phyloP scores from a whole-genome alignment of 768 basidiomycete genomes.

The Gelatoporia subvermispora region DNA sequence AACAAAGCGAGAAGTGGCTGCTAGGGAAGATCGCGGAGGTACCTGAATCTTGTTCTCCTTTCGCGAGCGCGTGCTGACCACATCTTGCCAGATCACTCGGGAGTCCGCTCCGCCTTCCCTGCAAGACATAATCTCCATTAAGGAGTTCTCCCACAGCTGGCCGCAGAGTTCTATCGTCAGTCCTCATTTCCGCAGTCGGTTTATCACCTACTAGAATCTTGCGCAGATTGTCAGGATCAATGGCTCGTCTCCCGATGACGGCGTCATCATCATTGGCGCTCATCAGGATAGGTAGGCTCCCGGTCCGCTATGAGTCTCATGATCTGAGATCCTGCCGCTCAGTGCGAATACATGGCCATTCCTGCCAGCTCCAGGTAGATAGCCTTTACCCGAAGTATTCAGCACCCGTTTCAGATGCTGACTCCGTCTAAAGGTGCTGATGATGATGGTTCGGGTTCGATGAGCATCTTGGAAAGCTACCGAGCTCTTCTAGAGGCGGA shows the following conservation, averaged over 20 bases:
- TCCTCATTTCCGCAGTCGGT: background rate
- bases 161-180: conserved; percentile 76
- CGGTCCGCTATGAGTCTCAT: conserved; percentile 3
- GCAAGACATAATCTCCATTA: conserved; percentile 51
- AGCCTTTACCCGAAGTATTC: background rate
- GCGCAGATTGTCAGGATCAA: conserved; percentile 69
- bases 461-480: conserved; percentile 76
- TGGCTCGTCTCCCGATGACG: conserved; percentile 62
- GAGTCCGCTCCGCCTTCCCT: conserved; percentile 56
- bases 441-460: conserved; percentile 57
- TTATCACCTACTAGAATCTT: conserved; percentile 5
- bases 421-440: conserved; percentile 55
- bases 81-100: conserved; percentile 50
- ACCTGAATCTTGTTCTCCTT: background rate
- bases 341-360: conserved; percentile 80
- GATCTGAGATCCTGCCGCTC: conserved; percentile 1
- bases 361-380: conserved; percentile 65
- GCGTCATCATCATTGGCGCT: conserved; percentile 67
- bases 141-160: conserved; percentile 79
- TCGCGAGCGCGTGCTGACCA: background rate
- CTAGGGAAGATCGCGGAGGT: conserved; percentile 63
- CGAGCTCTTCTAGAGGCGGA: conserved; percentile 63
- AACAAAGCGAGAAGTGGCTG: conserved; percentile 75
- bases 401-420: conserved; percentile 2
- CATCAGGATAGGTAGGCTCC: conserved; percentile 72